Base-by-base conservation (phyloP, 2,329 filamentous ascomycete genomes). In the Bipolaris cookei region DNA sequence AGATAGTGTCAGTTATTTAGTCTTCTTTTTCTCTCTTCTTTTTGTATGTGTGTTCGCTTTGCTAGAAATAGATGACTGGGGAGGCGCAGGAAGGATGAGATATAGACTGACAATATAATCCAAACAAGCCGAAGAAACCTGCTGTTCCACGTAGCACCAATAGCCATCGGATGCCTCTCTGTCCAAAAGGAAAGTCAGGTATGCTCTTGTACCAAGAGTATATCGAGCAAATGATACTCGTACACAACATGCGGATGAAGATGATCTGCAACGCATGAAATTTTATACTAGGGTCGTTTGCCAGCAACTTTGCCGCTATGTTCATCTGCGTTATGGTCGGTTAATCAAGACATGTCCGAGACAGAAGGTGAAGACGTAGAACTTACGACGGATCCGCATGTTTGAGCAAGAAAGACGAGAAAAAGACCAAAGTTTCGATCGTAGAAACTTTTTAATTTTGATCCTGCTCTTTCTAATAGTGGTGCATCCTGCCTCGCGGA, bases 231-330 rank as follows among this genome's bases (percentile, higher is more conserved):
- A 87, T 80, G 2, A 89, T 43, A 1, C 85, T 81, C 0, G 92
- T 96, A 58, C 92, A 83, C 53, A 80, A 80, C 86, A 95, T 92
- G 52, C 92, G 85, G 6, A 86, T 84, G 67, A 96, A 92, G 13
- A 96, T 84, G 61, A 96, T 88, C 77, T 84, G 67, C 41, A 68
- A 45, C n/a, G 67, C 67, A 34, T 71, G 68, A n/a, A 69, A 69
- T 16, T 66, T 66, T 10, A 62, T 66, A 25, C 64, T 61, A 16
- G 68, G 67, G 13, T 64, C 63, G n/a, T 67, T 68, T 3, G 68
- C 59, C 7, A 71, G 54, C 3, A 71, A 39, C 39, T 69, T 69
- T 4, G 68, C 68, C 13, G 66, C 65, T 1, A 58, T 67, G 28
- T 65, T 69, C 68, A 71, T 71, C 65, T 67, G 4, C 3, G 1